phyloP scores from a whole-genome alignment of 331 rosid genomes.

The Arachis monticola region DNA sequence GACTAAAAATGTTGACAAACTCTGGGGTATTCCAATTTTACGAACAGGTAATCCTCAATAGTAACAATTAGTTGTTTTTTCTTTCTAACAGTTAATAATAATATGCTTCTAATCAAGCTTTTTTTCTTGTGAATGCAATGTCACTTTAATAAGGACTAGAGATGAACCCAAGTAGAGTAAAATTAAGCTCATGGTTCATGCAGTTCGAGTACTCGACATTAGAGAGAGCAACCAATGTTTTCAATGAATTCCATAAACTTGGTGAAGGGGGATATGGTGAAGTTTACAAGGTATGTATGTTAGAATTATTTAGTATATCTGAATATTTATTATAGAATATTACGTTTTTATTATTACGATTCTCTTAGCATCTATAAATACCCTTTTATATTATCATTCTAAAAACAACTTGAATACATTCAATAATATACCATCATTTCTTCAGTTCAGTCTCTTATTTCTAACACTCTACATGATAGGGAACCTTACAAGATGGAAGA shows the following conservation, averaged over 20 bases:
- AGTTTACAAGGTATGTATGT: conserved; percentile 45
- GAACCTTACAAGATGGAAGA: conserved; percentile 49
- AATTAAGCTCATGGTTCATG: not conserved
- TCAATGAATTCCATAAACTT: conserved; percentile 45
- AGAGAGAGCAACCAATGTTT: conserved; percentile 45
- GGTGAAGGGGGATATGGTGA: conserved; percentile 54
- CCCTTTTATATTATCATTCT: too few relatives aligned
- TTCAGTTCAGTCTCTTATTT: not conserved
- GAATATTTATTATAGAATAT: too few relatives aligned
- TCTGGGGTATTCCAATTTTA: not conserved
- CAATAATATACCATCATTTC: too few relatives aligned
- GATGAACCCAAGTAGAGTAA: not conserved
- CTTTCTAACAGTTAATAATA: not conserved
- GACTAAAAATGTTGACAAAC: not conserved
- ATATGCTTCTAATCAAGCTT: not conserved
- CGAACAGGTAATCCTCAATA: not conserved
- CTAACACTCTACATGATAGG: conserved; percentile 20
- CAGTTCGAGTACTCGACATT: not conserved
- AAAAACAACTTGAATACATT: too few relatives aligned
- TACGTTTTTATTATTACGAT: too few relatives aligned
- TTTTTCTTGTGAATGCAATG: not conserved
- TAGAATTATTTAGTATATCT: too few relatives aligned
- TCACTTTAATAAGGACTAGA: not conserved
- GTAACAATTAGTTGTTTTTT: not conserved
- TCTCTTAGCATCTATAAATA: too few relatives aligned